These are phyloP conservation scores for Hordeum marinum DNA, from an alignment of 176 grass and related monocot species.

Conservation along the genomic window DNA sequence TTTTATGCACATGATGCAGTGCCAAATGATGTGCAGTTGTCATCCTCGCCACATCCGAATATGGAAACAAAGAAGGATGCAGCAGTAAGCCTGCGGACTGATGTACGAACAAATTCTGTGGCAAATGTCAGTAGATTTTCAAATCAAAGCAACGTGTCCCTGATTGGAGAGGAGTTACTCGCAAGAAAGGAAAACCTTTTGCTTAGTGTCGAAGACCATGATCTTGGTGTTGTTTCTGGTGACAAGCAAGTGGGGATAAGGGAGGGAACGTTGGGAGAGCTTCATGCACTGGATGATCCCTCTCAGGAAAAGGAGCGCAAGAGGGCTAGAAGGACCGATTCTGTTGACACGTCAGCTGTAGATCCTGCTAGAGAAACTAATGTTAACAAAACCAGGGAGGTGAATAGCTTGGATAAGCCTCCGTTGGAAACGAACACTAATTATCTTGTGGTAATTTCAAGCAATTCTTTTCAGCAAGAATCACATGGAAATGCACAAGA, in stretches of 20 bases:
- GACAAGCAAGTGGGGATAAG: constrained; percentile 13
- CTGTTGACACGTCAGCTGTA: constrained; percentile 6
- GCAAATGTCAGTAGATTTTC: neutral
- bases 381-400: constrained; percentile 1
- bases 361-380: constrained; percentile 8
- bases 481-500: neutral
- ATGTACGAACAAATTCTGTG: neutral
- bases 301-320: constrained; percentile 18
- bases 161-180: neutral
- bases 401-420: constrained; percentile 11
- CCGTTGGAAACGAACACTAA: neutral
- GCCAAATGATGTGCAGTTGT: neutral
- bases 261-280: neutral
- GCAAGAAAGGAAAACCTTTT: neutral
- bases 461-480: constrained; percentile 21
- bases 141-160: constrained; percentile 17
- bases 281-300: neutral
- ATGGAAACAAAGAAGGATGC: constrained; percentile 10
- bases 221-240: constrained; percentile 13
- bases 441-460: constrained; percentile 9
- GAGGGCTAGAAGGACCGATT: constrained; percentile 15
- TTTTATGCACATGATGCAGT: constrained; percentile 13
- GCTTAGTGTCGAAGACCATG: neutral
- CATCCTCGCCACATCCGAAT: constrained; percentile 26
- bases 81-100: neutral